These are phyloP conservation scores for Irpex rosettiformis DNA, from an alignment of 1,284 basidiomycete species.

Conservation along the genomic window DNA sequence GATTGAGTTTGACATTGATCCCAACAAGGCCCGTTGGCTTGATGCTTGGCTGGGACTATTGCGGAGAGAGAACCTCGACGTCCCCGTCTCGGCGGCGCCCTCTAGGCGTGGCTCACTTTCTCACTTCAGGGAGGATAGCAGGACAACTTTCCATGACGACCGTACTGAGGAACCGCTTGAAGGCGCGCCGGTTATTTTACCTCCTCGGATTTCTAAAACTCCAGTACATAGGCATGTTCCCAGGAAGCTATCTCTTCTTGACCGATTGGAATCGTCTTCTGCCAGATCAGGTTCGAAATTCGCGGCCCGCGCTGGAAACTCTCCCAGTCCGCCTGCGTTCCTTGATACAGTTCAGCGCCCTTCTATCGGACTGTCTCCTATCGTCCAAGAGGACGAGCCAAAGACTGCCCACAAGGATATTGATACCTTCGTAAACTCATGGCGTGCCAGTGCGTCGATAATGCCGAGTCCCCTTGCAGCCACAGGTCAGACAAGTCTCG, in stretches of 20 bases:
- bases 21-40: constrained; percentile 70
- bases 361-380: constrained; percentile 45
- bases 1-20: constrained; percentile 78
- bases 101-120: constrained; percentile 38
- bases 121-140: constrained; percentile 54
- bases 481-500: constrained; percentile 50
- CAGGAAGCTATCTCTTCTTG: constrained; percentile 63
- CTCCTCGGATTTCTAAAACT: constrained; percentile 17
- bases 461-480: constrained; percentile 46
- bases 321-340: constrained; percentile 23
- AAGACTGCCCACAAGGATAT: constrained; percentile 43
- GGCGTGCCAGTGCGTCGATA: constrained; percentile 53
- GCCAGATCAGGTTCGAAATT: constrained; percentile 27
- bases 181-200: constrained; percentile 24
- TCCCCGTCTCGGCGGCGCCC: constrained; percentile 38
- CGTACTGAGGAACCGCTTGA: constrained; percentile 38
- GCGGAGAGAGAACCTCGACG: constrained; percentile 42
- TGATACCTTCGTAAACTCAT: constrained; percentile 56
- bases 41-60: constrained; percentile 57
- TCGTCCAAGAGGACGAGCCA: constrained; percentile 59
- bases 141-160: constrained; percentile 45
- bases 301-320: constrained; percentile 21
- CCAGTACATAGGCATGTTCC: constrained; percentile 46
- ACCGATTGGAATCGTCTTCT: constrained; percentile 49
- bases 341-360: constrained; percentile 20